phyloP scores from a whole-genome alignment of 192 early-diverging fungal genomes.

The Gaertneriomyces semiglobifer region DNA sequence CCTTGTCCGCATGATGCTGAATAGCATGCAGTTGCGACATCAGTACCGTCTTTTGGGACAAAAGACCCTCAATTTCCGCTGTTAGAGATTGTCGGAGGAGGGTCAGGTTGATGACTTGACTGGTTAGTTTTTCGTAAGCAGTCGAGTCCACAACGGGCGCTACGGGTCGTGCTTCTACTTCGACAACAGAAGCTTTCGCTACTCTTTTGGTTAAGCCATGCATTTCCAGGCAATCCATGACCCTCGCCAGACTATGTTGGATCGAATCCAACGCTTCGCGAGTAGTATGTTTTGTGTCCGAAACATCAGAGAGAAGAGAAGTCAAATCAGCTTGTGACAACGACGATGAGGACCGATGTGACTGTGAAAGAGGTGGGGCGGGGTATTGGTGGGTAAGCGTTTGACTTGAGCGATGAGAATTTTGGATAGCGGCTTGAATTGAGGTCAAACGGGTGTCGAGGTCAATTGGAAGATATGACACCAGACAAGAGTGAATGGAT shows the following conservation, averaged over 20 bases:
- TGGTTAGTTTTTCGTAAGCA: too few relatives aligned
- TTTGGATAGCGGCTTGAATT: slow-evolving; percentile 12
- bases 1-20: too few relatives aligned
- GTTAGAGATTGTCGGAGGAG: too few relatives aligned
- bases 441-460: slow-evolving; percentile 14
- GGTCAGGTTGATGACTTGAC: too few relatives aligned
- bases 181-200: neutral
- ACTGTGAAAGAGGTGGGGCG: neutral
- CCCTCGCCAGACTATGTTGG: slow-evolving; percentile 19
- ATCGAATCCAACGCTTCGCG: slow-evolving; percentile 19
- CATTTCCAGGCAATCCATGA: slow-evolving; percentile 13
- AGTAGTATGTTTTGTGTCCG: neutral
- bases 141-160: neutral
- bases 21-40: too few relatives aligned
- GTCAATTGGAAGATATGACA: slow-evolving; percentile 25
- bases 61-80: too few relatives aligned
- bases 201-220: neutral
- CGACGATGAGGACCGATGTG: neutral
- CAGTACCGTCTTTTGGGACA: too few relatives aligned
- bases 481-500: slow-evolving; percentile 30
- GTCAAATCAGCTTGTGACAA: neutral
- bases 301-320: too few relatives aligned
- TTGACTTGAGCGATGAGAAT: too few relatives aligned
- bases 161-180: neutral
- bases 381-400: too few relatives aligned